These are phyloP conservation scores for Spirogloea muscicola DNA, from an alignment of 139 green algal species.

Conservation along the genomic window DNA sequence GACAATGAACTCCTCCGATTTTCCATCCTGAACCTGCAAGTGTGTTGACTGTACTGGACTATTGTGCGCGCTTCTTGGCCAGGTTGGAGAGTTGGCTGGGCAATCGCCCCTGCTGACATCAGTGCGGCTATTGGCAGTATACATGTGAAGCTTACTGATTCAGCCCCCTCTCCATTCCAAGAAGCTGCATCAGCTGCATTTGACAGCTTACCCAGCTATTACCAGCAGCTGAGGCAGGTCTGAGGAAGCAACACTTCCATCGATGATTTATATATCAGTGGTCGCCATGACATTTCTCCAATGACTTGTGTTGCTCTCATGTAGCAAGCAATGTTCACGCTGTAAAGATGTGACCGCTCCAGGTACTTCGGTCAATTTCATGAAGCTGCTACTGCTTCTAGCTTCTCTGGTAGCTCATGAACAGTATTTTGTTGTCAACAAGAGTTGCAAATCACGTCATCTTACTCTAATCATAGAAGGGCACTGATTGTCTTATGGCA, in stretches of 20 bases:
- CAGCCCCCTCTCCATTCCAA: slow-evolving; percentile 39
- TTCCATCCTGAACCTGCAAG: neutral
- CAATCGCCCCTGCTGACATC: slow-evolving; percentile 38
- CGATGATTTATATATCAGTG: neutral
- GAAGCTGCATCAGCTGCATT: slow-evolving; percentile 12
- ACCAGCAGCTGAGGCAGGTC: slow-evolving; percentile 12
- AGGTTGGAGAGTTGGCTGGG: slow-evolving; percentile 45
- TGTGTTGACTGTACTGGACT: neutral
- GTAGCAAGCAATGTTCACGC: neutral
- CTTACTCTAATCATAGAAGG: neutral
- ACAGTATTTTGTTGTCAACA: neutral
- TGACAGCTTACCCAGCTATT: neutral
- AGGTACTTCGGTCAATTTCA: neutral
- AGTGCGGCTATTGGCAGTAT: slow-evolving; percentile 25
- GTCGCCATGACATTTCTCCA: neutral
- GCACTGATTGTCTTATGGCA: neutral
- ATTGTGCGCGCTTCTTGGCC: neutral
- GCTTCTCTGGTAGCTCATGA: neutral
- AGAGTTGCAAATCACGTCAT: no score
- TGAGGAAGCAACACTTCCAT: no score
- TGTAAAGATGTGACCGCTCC: neutral
- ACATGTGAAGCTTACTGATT: slow-evolving; percentile 40
- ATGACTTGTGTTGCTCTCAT: neutral
- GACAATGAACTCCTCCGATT: neutral
- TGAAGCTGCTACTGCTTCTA: neutral